phyloP scores from a whole-genome alignment of 345 rosid genomes.

The Barbarea vulgaris region DNA sequence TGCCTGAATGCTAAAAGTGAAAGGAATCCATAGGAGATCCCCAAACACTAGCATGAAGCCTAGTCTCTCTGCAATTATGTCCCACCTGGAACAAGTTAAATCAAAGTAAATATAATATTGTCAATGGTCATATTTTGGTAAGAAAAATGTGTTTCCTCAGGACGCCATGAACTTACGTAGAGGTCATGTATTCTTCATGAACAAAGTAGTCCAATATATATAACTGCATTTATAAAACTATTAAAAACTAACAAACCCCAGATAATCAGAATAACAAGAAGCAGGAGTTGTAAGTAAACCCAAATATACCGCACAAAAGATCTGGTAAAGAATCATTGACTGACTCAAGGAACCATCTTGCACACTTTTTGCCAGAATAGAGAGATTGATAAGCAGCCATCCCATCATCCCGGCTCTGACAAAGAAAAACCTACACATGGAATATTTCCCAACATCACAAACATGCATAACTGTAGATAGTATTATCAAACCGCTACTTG shows the following conservation, averaged over 20 bases:
- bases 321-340: conserved; percentile 89
- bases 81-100: conserved; percentile 62
- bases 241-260: conserved; percentile 7
- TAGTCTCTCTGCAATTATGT: conserved; percentile 91
- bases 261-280: background rate
- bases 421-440: conserved; percentile 72
- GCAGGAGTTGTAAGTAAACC: conserved; percentile 11
- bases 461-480: background rate
- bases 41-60: conserved; percentile 98
- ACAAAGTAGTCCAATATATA: conserved; percentile 82
- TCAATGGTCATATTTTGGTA: background rate
- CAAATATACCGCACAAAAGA: conserved; percentile 69
- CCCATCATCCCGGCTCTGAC: conserved; percentile 99
- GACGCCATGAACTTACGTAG: conserved; percentile 67
- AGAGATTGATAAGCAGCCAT: conserved; percentile 89
- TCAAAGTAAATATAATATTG: background rate
- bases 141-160: background rate
- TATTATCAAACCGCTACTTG: background rate
- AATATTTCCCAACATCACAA: conserved; percentile 7
- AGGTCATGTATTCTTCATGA: conserved; percentile 88
- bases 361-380: conserved; percentile 74
- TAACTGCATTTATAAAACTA: conserved; percentile 49
- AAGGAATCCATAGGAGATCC: conserved; percentile 94
- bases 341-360: conserved; percentile 52
- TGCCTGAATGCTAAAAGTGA: conserved; percentile 97